These are phyloP conservation scores for Lathyrus sativus DNA, from an alignment of 306 rosid genomes.

Conservation along the genomic window DNA sequence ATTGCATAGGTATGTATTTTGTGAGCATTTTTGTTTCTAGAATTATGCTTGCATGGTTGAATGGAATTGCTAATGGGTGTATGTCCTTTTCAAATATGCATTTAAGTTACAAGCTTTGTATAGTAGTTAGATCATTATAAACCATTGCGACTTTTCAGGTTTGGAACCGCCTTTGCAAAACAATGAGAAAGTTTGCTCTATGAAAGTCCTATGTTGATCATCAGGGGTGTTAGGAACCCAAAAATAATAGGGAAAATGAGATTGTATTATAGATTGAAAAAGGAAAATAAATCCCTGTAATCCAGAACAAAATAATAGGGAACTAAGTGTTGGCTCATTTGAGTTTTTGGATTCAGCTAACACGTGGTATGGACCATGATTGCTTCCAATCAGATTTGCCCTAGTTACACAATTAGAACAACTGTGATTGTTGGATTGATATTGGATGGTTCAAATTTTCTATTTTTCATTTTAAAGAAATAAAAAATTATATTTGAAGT, in stretches of 20 bases:
- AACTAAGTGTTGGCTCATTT: neutral
- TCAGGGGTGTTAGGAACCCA: too few relatives aligned
- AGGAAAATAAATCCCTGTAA: too few relatives aligned
- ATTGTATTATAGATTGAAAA: too few relatives aligned
- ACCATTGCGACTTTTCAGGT: neutral
- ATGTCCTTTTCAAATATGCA: neutral
- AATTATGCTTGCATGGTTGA: constrained; percentile 30
- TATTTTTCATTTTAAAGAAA: too few relatives aligned
- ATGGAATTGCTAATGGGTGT: constrained; percentile 2
- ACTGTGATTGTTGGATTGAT: too few relatives aligned
- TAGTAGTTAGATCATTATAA: neutral
- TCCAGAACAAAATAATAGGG: too few relatives aligned
- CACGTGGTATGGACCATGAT: neutral
- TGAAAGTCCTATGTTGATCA: neutral
- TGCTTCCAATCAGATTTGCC: too few relatives aligned
- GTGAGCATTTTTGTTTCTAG: constrained; percentile 23
- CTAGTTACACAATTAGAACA: too few relatives aligned
- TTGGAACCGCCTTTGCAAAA: constrained; percentile 17
- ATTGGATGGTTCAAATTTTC: too few relatives aligned
- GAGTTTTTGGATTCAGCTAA: neutral
- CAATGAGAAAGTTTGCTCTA: too few relatives aligned
- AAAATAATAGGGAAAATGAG: too few relatives aligned
- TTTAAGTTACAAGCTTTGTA: constrained; percentile 12
- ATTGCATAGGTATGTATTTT: neutral
- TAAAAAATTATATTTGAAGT: too few relatives aligned